Base-by-base conservation (phyloP, 2,329 filamentous ascomycete species). In the Talaromyces sp. region DNA sequence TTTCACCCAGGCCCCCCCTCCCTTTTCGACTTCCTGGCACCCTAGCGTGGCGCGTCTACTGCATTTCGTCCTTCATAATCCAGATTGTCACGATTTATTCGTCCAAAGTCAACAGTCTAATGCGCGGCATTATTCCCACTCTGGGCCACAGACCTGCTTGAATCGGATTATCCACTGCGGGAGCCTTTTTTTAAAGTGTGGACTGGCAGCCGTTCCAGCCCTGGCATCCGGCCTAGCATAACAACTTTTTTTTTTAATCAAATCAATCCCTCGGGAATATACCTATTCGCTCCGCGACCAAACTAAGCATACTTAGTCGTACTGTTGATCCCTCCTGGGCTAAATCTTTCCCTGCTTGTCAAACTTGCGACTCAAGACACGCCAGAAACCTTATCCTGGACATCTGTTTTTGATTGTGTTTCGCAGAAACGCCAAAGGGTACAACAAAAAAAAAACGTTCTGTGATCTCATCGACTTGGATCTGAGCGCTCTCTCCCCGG, bases 11-110 rank as follows among this genome's bases (percentile, higher is more conserved):
- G n/a, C n/a, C 25, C 37, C 53, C 51, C 40, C 54, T 55, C 58
- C 58, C 62, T 66, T 61, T 62, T 61, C 63, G 62, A n/a, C 53
- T 48, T 17, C 17, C 15, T 15, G 28, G 37, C 53, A 19, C 22
- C 25, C 31, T 31, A 28, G 28, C 17, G 53, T 41, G 41, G 37
- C 19, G 37, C 41, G 11, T 39, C 41, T 5, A 15, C 19, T 41
- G 37, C 52, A 43, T 43, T 9, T 41, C 22, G n/a, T n/a, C n/a
- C n/a, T 39, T 43, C 15, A 43, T 35, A 35, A 33, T 21, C 37
- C 13, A 33, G 52, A 41, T 40, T 53, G 10, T 28, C 52, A 31
- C 28, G 35, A 41, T 54, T 43, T 21, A 31, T 43, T 45, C 13
- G 37, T 31, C 51, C 51, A 19, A 39, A 41, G 37, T 22, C 28